phyloP scores from a whole-genome alignment of 768 basidiomycete genomes.

The Coprinellus aureogranulatus region DNA sequence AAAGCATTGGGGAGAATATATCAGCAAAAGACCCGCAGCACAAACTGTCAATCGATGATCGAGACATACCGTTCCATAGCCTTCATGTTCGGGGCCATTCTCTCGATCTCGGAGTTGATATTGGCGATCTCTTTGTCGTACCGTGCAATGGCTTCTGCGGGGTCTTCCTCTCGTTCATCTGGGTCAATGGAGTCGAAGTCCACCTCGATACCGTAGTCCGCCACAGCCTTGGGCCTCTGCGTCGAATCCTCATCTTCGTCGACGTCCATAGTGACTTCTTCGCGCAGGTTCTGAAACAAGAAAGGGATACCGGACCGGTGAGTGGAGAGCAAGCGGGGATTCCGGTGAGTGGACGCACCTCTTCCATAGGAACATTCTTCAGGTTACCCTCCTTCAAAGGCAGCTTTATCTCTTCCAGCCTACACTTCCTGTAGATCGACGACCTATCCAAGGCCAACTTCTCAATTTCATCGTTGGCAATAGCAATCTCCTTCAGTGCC shows the following conservation, averaged over 20 bases:
- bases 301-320: constrained; percentile 3
- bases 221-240: constrained; percentile 66
- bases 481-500: constrained; percentile 85
- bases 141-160: constrained; percentile 62
- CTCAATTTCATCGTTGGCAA: constrained; percentile 83
- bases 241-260: constrained; percentile 85
- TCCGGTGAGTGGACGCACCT: constrained; percentile 48
- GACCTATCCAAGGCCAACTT: constrained; percentile 83
- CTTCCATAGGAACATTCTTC: constrained; percentile 91
- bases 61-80: constrained; percentile 77
- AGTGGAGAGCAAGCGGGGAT: too few relatives aligned
- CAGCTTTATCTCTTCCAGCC: constrained; percentile 86
- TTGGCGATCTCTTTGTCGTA: constrained; percentile 73
- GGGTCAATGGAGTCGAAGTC: constrained; percentile 76
- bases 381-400: constrained; percentile 76
- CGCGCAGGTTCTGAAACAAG: constrained; percentile 63
- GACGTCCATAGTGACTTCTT: constrained; percentile 88
- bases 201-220: constrained; percentile 87
- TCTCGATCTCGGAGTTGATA: constrained; percentile 77
- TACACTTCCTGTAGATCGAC: constrained; percentile 84
- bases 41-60: neutral
- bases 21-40: neutral
- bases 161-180: constrained; percentile 69
- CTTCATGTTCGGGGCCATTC: constrained; percentile 96
- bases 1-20: neutral